Percentiles rank a stretch among this genome's conserved stretches.
These are phyloP conservation scores for Myxozyma lipomycoides DNA, from an alignment of 805 yeast genomes.

Conservation along the genomic window DNA sequence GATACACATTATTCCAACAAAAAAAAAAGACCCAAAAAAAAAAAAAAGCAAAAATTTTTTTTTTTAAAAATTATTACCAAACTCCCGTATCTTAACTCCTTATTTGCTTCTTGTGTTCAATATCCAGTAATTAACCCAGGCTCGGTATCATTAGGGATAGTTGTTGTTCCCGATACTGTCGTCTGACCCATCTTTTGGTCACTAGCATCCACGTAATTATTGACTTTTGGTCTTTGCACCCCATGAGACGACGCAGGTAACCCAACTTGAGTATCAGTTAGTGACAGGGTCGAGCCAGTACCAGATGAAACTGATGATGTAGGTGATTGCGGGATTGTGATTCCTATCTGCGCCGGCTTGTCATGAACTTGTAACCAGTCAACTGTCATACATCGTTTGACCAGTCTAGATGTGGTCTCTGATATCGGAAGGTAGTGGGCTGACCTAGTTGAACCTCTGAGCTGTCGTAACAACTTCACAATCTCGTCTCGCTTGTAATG, in stretches of 20 bases:
- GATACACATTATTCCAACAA: background rate
- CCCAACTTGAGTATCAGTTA: background rate
- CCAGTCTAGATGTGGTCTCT: slow-evolving; percentile 24
- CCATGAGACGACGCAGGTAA: background rate
- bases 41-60: too few species aligned
- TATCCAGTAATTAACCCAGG: too few species aligned
- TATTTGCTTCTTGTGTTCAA: too few species aligned
- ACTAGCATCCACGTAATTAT: background rate
- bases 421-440: slow-evolving; percentile 20
- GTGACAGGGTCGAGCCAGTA: background rate
- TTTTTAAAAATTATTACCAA: too few species aligned
- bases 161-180: background rate
- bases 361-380: slow-evolving; percentile 12
- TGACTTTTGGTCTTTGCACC: too few species aligned
- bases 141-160: too few species aligned
- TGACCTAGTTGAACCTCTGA: slow-evolving; percentile 33
- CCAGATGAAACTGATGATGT: background rate
- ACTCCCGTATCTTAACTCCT: background rate
- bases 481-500: slow-evolving; percentile 59
- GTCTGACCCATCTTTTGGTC: background rate
- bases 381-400: slow-evolving; percentile 21
- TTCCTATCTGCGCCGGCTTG: background rate
- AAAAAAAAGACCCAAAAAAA: background rate
- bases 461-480: slow-evolving; percentile 47
- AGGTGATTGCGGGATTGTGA: background rate